A percentile compares a stretch with the other conserved stretches of the same genome.
These are phyloP conservation scores for Sarcodon aspratus DNA, from an alignment of 768 basidiomycete genomes.

Conservation along the genomic window DNA sequence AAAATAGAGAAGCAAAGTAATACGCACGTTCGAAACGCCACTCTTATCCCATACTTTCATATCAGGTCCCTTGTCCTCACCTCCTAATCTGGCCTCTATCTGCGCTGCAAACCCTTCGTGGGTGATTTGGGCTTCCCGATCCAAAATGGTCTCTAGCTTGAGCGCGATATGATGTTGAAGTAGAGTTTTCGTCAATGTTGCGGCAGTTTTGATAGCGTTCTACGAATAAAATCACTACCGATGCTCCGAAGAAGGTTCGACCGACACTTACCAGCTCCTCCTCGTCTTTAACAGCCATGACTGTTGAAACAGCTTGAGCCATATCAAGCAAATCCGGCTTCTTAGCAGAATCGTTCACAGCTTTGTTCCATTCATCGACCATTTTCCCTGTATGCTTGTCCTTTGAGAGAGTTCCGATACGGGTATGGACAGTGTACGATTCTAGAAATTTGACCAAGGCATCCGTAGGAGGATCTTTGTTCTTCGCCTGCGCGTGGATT, in stretches of 20 bases:
- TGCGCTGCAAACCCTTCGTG: constrained; percentile 80
- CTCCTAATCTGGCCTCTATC: constrained; percentile 77
- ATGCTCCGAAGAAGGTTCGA: constrained; percentile 4
- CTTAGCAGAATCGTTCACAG: constrained; percentile 36
- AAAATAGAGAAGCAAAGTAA: background rate
- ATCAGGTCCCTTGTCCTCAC: constrained; percentile 72
- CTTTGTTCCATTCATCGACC: constrained; percentile 74
- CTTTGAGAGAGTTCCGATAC: constrained; percentile 70
- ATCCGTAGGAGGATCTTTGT: constrained; percentile 68
- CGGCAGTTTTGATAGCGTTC: constrained; percentile 71
- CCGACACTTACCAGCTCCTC: constrained; percentile 74
- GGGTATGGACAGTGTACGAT: constrained; percentile 45
- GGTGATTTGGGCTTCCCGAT: constrained; percentile 82
- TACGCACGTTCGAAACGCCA: constrained; percentile 54
- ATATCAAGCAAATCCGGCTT: constrained; percentile 78
- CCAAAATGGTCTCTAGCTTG: constrained; percentile 84
- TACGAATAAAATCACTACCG: constrained; percentile 17
- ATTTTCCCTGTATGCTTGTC: constrained; percentile 82
- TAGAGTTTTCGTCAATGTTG: constrained; percentile 74
- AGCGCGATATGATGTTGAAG: constrained; percentile 78
- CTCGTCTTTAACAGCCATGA: constrained; percentile 83
- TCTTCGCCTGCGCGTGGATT: constrained; percentile 68
- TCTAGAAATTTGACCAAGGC: constrained; percentile 59
- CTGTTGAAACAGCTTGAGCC: constrained; percentile 56
- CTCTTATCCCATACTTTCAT: constrained; percentile 86